Evolutionary conservation across 2,329 filamentous ascomycete species (phyloP).

Genomic region (Aureobasidium sp.): DNA sequence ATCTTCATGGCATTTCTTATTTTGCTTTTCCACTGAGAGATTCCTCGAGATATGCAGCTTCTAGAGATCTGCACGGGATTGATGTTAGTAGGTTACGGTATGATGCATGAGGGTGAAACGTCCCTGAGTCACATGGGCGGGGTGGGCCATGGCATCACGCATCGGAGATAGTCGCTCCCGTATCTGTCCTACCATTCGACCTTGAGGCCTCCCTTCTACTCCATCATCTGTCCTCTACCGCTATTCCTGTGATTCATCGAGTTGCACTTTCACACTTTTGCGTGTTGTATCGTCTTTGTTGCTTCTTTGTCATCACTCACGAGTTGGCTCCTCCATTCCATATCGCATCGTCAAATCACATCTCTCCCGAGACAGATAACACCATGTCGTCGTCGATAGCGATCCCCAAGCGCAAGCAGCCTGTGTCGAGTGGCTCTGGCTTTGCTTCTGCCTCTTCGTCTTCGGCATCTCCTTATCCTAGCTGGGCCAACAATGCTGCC

Average conservation of each 20-base stretch:
- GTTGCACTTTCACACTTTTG: not conserved
- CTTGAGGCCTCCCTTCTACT: not conserved
- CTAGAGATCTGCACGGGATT: not conserved
- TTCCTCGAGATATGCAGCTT: too few relatives aligned
- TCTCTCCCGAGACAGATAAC: not conserved
- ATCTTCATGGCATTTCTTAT: not conserved
- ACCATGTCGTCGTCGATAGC: constrained; percentile 60
- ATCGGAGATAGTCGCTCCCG: not conserved
- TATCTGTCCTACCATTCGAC: constrained; percentile 4
- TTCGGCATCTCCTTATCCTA: constrained; percentile 24
- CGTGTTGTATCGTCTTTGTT: not conserved
- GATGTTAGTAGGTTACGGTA: not conserved
- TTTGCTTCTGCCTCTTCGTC: constrained; percentile 43
- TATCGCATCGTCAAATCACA: constrained; percentile 15
- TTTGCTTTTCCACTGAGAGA: not conserved
- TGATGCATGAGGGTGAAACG: not conserved
- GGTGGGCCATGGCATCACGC: not conserved
- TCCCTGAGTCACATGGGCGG: constrained; percentile 1
- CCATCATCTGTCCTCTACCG: not conserved
- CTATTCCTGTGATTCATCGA: constrained; percentile 1
- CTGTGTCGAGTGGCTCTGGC: constrained; percentile 25
- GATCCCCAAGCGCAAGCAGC: constrained; percentile 48
- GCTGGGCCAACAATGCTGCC: constrained; percentile 8
- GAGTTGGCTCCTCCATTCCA: not conserved
- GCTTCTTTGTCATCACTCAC: not conserved